phyloP scores from a whole-genome alignment of 257 asterid species.

The Capsicum pubescens region DNA sequence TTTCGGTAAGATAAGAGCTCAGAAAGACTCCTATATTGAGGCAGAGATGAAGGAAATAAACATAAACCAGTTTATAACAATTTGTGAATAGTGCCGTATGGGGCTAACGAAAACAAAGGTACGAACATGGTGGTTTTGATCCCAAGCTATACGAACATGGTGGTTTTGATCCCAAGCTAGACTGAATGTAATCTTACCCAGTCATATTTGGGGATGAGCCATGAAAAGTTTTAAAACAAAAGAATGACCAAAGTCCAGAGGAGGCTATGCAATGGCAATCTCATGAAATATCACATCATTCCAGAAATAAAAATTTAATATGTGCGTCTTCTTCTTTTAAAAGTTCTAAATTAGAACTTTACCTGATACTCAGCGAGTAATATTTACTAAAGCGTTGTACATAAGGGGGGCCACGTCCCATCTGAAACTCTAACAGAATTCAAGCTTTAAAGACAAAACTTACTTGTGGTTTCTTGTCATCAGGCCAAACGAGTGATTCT shows the following conservation, averaged over 20 bases:
- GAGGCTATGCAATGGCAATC: neutral
- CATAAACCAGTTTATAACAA: neutral
- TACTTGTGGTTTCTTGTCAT: conserved; percentile 96
- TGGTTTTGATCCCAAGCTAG: neutral
- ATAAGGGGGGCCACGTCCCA: neutral
- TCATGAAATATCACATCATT: neutral
- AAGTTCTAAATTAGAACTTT: neutral
- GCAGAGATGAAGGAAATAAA: neutral
- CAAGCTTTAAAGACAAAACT: neutral
- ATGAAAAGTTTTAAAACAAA: neutral
- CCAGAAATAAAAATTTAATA: neutral
- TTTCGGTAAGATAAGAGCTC: neutral
- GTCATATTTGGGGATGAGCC: neutral
- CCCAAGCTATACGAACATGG: neutral
- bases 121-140: neutral
- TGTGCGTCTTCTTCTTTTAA: neutral
- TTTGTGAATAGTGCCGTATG: neutral
- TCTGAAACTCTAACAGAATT: neutral
- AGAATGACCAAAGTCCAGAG: neutral
- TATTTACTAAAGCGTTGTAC: neutral
- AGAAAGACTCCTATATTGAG: neutral
- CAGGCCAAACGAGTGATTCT: conserved; percentile 95
- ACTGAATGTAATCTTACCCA: neutral
- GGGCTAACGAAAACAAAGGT: neutral
- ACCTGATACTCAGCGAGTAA: neutral